These are phyloP conservation scores for Gnomoniopsis sp. DNA, from an alignment of 2,329 filamentous ascomycete genomes.

Conservation along the genomic window DNA sequence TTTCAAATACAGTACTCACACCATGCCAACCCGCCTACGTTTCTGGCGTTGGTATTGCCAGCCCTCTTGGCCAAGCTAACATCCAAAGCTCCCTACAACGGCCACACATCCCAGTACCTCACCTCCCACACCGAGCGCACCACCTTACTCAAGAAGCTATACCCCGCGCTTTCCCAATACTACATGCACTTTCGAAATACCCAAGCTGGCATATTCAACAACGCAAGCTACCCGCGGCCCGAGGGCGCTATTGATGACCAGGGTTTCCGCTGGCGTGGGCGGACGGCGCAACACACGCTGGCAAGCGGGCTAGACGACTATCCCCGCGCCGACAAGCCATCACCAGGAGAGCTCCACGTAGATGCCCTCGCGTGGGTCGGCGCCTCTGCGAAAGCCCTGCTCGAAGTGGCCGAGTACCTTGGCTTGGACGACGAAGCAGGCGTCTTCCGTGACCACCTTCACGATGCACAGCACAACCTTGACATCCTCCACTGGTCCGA, in stretches of 20 bases:
- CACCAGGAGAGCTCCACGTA: conserved; percentile 86
- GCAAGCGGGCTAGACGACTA: conserved; percentile 92
- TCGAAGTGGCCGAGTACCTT: conserved; percentile 70
- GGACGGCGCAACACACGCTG: conserved; percentile 76
- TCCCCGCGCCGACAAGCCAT: conserved; percentile 83
- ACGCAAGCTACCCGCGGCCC: conserved; percentile 4
- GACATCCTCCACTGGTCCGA: conserved; percentile 86
- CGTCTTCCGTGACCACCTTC: conserved; percentile 67
- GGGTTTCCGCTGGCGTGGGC: conserved; percentile 86
- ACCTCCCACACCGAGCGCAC: conserved; percentile 49
- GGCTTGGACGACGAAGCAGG: conserved; percentile 70
- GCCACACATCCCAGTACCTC: conserved; percentile 41
- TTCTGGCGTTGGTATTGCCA: conserved; percentile 77
- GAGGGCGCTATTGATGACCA: conserved; percentile 54
- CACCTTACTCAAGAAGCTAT: conserved; percentile 68
- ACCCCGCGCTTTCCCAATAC: conserved; percentile 80
- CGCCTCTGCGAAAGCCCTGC: conserved; percentile 77
- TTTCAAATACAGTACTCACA: conserved; percentile 92
- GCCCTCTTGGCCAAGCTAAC: conserved; percentile 74
- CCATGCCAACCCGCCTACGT: conserved; percentile 86
- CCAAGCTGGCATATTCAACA: conserved; percentile 76
- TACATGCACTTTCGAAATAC: conserved; percentile 90
- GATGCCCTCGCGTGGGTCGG: conserved; percentile 93
- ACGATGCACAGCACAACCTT: conserved; percentile 75
- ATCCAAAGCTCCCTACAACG: conserved; percentile 54